A percentile compares a stretch with the other conserved stretches of the same genome.
These are phyloP conservation scores for Talaromyces proteolyticus DNA, from an alignment of 495 filamentous ascomycete genomes.

Conservation along the genomic window DNA sequence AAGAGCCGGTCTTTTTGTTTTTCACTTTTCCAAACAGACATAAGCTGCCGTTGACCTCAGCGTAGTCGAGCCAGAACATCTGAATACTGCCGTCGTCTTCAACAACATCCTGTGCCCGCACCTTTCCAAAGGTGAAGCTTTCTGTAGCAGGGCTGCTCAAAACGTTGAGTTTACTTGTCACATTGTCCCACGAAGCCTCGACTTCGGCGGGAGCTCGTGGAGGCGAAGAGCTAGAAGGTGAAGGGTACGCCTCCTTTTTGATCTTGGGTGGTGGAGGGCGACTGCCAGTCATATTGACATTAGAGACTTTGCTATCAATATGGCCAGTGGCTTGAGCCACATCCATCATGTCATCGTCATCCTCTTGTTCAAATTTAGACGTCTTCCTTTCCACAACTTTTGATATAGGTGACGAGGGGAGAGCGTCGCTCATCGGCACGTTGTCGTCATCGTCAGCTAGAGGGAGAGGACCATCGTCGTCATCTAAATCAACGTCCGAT, in stretches of 20 bases:
- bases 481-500: conserved; percentile 37
- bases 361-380: conserved; percentile 52
- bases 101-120: conserved; percentile 71
- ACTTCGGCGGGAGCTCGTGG: conserved; percentile 53
- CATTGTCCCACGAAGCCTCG: conserved; percentile 88
- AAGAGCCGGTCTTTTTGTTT: conserved; percentile 73
- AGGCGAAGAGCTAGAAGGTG: conserved; percentile 73
- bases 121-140: conserved; percentile 62
- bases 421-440: conserved; percentile 72
- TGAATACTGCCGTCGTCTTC: conserved; percentile 87
- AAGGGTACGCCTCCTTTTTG: conserved; percentile 58
- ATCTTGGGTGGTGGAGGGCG: conserved; percentile 74
- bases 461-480: conserved; percentile 52
- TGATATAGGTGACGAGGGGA: conserved; percentile 79
- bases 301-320: conserved; percentile 56
- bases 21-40: conserved; percentile 96
- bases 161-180: conserved; percentile 82
- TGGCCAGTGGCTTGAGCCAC: conserved; percentile 66
- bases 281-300: conserved; percentile 81
- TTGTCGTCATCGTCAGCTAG: conserved; percentile 52
- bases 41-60: conserved; percentile 84
- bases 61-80: conserved; percentile 97
- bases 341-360: conserved; percentile 82
- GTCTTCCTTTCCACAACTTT: conserved; percentile 74
- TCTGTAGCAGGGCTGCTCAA: conserved; percentile 65